phyloP scores from a whole-genome alignment of 495 filamentous ascomycete species.

The Acidomyces sp. region DNA sequence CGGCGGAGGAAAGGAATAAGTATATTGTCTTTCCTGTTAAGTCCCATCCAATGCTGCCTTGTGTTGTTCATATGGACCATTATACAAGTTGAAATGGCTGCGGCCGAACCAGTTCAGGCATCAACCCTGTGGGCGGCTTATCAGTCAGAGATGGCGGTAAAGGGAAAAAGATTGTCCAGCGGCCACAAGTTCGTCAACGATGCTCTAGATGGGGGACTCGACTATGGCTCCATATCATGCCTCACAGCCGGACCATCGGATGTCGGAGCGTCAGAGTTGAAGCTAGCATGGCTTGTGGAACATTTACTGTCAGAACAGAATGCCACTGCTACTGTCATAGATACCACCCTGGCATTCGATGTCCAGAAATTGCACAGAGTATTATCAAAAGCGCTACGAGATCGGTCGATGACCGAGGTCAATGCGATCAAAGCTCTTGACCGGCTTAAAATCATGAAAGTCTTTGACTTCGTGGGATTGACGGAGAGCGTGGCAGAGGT shows the following conservation, averaged over 20 bases:
- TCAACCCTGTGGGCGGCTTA: constrained; percentile 9
- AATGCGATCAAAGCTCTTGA: constrained; percentile 31
- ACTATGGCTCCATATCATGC: constrained; percentile 10
- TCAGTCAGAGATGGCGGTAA: not conserved
- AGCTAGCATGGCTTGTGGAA: constrained; percentile 11
- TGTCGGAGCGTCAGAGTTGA: constrained; percentile 9
- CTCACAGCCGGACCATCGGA: constrained; percentile 6
- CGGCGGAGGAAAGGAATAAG: no score
- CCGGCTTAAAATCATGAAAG: constrained; percentile 39
- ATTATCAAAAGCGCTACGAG: not conserved
- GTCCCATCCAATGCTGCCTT: no score
- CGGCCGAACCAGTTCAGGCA: constrained; percentile 19
- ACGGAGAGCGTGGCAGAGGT: constrained; percentile 42
- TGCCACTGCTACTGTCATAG: constrained; percentile 23
- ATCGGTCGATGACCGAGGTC: not conserved
- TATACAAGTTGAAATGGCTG: no score
- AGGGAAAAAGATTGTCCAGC: constrained; percentile 9
- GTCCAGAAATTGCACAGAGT: constrained; percentile 11
- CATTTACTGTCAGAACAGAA: constrained; percentile 17
- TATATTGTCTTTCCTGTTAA: no score
- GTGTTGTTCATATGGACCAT: no score
- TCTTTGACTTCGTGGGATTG: constrained; percentile 48
- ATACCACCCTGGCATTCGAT: constrained; percentile 24
- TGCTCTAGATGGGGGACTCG: constrained; percentile 21
- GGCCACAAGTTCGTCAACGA: constrained; percentile 20